phyloP scores from a whole-genome alignment of 2,329 filamentous ascomycete species.

The Trichophyton simii region DNA sequence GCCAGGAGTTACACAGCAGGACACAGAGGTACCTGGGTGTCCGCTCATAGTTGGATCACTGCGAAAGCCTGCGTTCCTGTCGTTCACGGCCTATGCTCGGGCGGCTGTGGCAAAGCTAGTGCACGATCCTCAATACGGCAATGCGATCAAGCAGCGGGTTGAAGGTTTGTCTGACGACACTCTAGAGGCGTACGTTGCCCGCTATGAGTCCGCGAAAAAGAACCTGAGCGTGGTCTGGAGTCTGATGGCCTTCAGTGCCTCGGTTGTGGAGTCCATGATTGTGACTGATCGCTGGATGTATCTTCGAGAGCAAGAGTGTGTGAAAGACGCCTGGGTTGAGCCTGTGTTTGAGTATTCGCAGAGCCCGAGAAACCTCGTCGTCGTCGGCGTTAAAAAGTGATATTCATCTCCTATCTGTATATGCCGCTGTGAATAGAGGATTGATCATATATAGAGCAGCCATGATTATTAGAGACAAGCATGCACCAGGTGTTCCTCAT shows the following conservation, averaged over 20 bases:
- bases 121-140: conserved; percentile 47
- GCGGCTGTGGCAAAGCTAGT: conserved; percentile 66
- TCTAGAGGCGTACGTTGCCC: conserved; percentile 55
- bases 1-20: neutral
- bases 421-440: neutral
- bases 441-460: neutral
- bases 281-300: conserved; percentile 84
- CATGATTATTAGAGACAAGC: neutral
- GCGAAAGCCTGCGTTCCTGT: conserved; percentile 63
- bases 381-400: conserved; percentile 73
- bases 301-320: conserved; percentile 64
- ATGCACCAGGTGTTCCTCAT: neutral
- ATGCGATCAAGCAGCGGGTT: conserved; percentile 55
- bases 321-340: conserved; percentile 77
- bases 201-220: conserved; percentile 56
- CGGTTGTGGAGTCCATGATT: conserved; percentile 78
- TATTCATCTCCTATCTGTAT: neutral
- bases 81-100: conserved; percentile 63
- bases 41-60: conserved; percentile 81
- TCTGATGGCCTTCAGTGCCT: conserved; percentile 89
- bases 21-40: conserved; percentile 40
- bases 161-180: conserved; percentile 59
- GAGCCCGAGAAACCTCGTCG: conserved; percentile 82
- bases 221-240: conserved; percentile 83
- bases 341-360: conserved; percentile 76